Evolutionary conservation across 169 alveolate genomes (phyloP).

Genomic region (Plasmodium gallinaceum): DNA sequence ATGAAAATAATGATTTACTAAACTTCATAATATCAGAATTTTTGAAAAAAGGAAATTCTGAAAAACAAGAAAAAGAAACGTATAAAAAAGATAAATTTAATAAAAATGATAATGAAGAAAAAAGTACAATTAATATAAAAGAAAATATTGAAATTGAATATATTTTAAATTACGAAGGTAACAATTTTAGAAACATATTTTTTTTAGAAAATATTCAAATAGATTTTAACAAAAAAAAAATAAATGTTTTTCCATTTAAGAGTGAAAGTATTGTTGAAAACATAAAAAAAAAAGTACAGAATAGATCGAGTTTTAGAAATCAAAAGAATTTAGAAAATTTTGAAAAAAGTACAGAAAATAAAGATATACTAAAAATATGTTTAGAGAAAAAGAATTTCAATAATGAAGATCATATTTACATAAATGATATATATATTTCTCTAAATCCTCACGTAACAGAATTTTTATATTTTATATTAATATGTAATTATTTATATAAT

Average conservation of each 20-base stretch:
- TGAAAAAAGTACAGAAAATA: not conserved
- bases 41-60: not conserved
- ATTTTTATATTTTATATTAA: slow-evolving; percentile 51
- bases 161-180: slow-evolving; percentile 27
- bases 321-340: not conserved
- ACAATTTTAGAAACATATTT: slow-evolving; percentile 37
- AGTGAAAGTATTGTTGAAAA: slow-evolving; percentile 25
- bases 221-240: slow-evolving; percentile 30
- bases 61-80: not conserved
- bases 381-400: not conserved
- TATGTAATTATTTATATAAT: slow-evolving; percentile 29
- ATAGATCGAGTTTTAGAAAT: not conserved
- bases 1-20: not conserved
- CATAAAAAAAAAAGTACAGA: not conserved
- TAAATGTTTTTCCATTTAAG: slow-evolving; percentile 37
- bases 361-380: not conserved
- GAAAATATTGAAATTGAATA: slow-evolving; percentile 29
- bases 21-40: not conserved
- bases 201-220: slow-evolving; percentile 58
- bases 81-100: not conserved
- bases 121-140: slow-evolving; percentile 10
- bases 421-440: slow-evolving; percentile 5
- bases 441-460: slow-evolving; percentile 15
- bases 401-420: not conserved
- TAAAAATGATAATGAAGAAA: not conserved